Base-by-base conservation (phyloP, 2,329 filamentous ascomycete species). In the Penicillium occitanis region DNA sequence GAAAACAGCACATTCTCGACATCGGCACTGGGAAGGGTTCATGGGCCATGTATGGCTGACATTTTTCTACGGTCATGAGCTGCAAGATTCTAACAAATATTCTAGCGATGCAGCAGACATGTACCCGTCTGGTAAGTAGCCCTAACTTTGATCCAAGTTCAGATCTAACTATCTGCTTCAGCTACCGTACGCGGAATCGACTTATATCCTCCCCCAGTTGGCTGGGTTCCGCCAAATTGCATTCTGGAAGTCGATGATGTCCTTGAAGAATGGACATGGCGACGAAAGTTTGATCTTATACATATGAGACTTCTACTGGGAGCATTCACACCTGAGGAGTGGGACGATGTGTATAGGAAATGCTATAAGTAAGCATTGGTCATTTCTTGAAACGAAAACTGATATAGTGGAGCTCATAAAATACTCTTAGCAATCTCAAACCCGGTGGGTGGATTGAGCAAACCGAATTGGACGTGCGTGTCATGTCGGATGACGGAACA, bases 211-310 rank as follows among this genome's bases (percentile, higher is more conserved):
- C 66, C 66, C 11, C 66, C 66, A 28, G 55, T 44, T 40, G 61
- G 48, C 8, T 72, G 69, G 70, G 65, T 71, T 6, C 71, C 71
- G 14, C 71, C 71, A 17, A 72, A 72, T 40, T 71, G 70, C 59
- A 58, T 69, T 50, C 66, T 72, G 13, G 69, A 72, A 61, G 70
- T 72, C 3, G 71, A 72, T 61, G 70, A 70, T 61, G 61, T 67
- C 35, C 60, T 68, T 33, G 30, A 69, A 57, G 67, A 66, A 5
- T 70, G 68, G 69, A 70, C 68, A 40, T 70, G 64, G 65, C 64
- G 64, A 30, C 14, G 11, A 46, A 46, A 19, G 42, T 46, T 46
- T 46, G 42, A 46, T 7, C 42, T 46, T 22, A 70, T 69, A 17
- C 69, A 71, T 48, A 66, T 69, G 58, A 66, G 71, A 35, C 64